Evolutionary conservation across 345 rosid species (phyloP).

Genomic region (Murraya koenigii): DNA sequence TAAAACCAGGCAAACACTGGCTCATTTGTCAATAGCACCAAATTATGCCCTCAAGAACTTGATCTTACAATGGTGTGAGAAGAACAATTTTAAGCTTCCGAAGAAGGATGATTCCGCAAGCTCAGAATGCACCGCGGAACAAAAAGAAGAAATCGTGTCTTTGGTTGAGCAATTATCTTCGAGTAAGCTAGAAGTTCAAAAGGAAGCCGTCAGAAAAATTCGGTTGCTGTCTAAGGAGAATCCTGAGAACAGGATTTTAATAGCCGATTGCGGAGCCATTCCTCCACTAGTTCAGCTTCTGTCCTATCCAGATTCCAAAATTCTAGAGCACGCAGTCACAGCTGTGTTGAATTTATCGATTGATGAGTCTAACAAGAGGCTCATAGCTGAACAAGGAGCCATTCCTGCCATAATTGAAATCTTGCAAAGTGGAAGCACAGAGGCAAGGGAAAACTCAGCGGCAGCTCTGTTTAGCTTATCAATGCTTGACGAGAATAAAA

Average conservation of each 20-base stretch:
- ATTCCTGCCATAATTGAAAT: constrained; percentile 64
- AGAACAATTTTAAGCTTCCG: constrained; percentile 54
- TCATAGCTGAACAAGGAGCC: constrained; percentile 50
- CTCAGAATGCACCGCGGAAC: constrained; percentile 18
- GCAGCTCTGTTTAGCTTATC: constrained; percentile 81
- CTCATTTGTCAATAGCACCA: constrained; percentile 60
- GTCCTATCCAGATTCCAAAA: constrained; percentile 57
- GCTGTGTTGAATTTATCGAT: constrained; percentile 69
- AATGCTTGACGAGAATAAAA: constrained; percentile 78
- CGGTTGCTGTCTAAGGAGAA: constrained; percentile 67
- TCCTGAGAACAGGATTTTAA: constrained; percentile 53
- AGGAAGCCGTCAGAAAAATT: constrained; percentile 52
- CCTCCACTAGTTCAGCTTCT: constrained; percentile 55
- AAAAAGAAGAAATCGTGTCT: constrained; percentile 32
- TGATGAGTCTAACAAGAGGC: constrained; percentile 62
- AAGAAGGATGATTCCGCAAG: constrained; percentile 22
- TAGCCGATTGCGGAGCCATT: constrained; percentile 56
- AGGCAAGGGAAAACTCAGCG: constrained; percentile 61
- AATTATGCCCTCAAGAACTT: constrained; percentile 67
- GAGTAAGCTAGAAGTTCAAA: constrained; percentile 51
- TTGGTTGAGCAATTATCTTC: constrained; percentile 47
- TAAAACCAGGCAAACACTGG: constrained; percentile 55
- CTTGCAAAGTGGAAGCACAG: constrained; percentile 46
- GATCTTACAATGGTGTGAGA: constrained; percentile 73
- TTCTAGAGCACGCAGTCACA: constrained; percentile 72